phyloP scores from a whole-genome alignment of 306 rosid genomes.

The Lathyrus aphaca region DNA sequence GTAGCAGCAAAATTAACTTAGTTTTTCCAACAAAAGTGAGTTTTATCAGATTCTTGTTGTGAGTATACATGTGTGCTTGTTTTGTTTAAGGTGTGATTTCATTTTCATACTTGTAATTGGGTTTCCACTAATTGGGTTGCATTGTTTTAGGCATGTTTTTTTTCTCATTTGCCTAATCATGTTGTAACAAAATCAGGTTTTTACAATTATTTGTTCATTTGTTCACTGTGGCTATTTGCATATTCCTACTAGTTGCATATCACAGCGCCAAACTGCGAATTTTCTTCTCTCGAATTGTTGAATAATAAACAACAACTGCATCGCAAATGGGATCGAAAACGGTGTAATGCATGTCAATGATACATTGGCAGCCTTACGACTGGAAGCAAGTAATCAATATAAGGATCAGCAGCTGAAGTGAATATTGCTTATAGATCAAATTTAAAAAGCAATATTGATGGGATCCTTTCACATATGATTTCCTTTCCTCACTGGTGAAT shows the following conservation, averaged over 20 bases:
- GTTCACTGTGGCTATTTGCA: slow-evolving; percentile 63
- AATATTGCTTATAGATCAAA: neutral
- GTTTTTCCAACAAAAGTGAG: slow-evolving; percentile 48
- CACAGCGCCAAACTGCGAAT: neutral
- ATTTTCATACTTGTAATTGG: slow-evolving; percentile 55
- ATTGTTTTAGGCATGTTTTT: slow-evolving; percentile 90
- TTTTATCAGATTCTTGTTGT: slow-evolving; percentile 51
- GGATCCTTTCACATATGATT: neutral
- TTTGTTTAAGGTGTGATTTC: slow-evolving; percentile 45
- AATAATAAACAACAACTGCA: neutral
- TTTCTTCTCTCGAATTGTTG: neutral
- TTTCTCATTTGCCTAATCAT: slow-evolving; percentile 84
- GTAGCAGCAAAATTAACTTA: slow-evolving; percentile 59
- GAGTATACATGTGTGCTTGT: slow-evolving; percentile 62
- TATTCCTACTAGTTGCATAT: slow-evolving; percentile 14
- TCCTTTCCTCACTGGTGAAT: neutral
- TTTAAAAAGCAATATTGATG: neutral
- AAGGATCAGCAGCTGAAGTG: neutral
- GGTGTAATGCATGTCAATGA: neutral
- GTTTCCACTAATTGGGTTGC: slow-evolving; percentile 73
- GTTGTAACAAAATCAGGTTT: slow-evolving; percentile 55
- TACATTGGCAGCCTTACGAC: neutral
- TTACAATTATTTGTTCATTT: slow-evolving; percentile 66
- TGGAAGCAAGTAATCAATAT: neutral
- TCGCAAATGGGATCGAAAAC: neutral